A percentile compares a stretch with the other conserved stretches of the same genome.
These are phyloP conservation scores for Colletotrichum eleusines DNA, from an alignment of 2,329 filamentous ascomycete species.

Conservation along the genomic window DNA sequence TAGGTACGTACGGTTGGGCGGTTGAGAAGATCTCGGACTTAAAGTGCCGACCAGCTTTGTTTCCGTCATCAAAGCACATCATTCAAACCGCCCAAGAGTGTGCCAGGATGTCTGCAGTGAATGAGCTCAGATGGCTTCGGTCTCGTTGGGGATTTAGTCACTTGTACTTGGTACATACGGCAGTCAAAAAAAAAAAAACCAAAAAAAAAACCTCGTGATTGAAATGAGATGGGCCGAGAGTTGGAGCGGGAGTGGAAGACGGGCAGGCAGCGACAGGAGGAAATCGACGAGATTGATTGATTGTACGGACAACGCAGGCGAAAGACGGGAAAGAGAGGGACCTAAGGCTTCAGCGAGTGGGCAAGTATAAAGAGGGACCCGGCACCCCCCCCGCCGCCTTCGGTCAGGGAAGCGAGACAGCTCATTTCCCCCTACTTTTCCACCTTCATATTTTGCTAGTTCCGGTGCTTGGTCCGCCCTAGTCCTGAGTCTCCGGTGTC, in stretches of 20 bases:
- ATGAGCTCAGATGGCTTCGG: constrained; percentile 23
- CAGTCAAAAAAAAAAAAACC: constrained; percentile 5
- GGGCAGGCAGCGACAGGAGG: background rate
- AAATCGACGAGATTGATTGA: constrained; percentile 24
- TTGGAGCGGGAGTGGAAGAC: constrained; percentile 5
- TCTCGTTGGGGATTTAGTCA: constrained; percentile 35
- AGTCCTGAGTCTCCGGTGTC: constrained; percentile 37
- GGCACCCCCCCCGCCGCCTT: constrained; percentile 39
- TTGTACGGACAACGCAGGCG: constrained; percentile 40
- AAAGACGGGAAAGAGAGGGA: constrained; percentile 26
- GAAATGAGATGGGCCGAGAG: constrained; percentile 18
- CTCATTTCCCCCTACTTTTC: constrained; percentile 30
- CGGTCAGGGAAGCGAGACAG: constrained; percentile 28
- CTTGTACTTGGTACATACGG: constrained; percentile 9
- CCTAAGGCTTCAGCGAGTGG: constrained; percentile 31
- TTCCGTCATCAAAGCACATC: constrained; percentile 23
- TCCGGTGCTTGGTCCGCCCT: constrained; percentile 35
- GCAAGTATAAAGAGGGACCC: constrained; percentile 39
- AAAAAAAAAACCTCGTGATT: constrained; percentile 3
- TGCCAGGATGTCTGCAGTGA: background rate
- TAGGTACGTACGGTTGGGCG: constrained; percentile 5
- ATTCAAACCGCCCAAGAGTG: background rate
- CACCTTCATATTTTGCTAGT: constrained; percentile 26
- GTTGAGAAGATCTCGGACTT: background rate
- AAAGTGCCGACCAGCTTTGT: background rate